Percentiles rank a stretch among this genome's conserved stretches.
Conservation (phyloP, 805 yeast species). For the Suhomyces pyralidae region DNA sequence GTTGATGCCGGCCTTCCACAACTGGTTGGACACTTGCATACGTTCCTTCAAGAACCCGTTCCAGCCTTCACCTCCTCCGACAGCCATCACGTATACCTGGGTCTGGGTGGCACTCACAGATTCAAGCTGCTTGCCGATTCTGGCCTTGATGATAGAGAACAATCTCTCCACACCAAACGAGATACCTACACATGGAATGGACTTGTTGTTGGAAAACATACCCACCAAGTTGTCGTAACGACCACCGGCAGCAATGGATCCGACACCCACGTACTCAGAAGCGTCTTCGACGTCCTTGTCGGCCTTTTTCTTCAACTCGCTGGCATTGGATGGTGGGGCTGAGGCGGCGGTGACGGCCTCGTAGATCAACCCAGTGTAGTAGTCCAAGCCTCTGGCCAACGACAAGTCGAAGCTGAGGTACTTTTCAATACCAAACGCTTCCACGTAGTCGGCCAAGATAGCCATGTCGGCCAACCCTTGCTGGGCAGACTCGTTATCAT, state of each 20-base stretch:
- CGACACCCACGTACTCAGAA: constrained; percentile 95
- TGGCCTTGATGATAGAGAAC: constrained; percentile 82
- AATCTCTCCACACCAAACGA: constrained; percentile 97
- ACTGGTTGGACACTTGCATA: constrained; percentile 74
- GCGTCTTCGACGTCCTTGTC: constrained; percentile 76
- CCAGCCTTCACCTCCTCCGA: constrained; percentile 98
- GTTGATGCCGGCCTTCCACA: constrained; percentile 89
- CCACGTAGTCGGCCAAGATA: constrained; percentile 68
- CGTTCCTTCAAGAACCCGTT: constrained; percentile 88
- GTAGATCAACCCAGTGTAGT: constrained; percentile 94
- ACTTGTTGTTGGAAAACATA: constrained; percentile 90
- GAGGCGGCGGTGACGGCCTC: constrained; percentile 95
- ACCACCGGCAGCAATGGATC: constrained; percentile 98
- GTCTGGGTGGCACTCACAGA: constrained; percentile 80
- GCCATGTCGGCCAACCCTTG: constrained; percentile 81
- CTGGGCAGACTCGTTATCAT: constrained; percentile 67
- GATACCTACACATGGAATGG: constrained; percentile 95
- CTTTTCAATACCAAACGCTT: constrained; percentile 72
- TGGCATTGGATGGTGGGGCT: constrained; percentile 88
- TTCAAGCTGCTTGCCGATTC: constrained; percentile 56
- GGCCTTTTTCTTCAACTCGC: constrained; percentile 55
- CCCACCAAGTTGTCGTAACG: constrained; percentile 96
- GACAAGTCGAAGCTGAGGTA: constrained; percentile 86
- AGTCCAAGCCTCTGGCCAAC: constrained; percentile 94
- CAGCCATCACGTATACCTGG: constrained; percentile 94